Conservation (phyloP, 208 protist genomes). For the Leishmania turanica region DNA sequence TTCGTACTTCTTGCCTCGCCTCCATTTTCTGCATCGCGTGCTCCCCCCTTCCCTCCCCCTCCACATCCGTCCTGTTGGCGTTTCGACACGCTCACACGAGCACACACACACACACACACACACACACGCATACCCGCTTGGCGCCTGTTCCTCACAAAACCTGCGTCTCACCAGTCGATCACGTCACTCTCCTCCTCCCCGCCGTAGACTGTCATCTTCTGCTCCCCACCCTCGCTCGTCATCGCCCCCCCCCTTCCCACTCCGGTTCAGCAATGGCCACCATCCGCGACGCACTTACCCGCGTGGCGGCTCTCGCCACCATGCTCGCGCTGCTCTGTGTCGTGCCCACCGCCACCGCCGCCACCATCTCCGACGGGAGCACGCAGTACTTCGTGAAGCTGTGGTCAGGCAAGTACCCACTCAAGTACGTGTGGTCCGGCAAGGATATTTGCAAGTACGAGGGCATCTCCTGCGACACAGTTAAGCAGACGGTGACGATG, state of each 20-base stretch:
- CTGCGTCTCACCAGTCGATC: neutral
- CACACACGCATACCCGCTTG: neutral
- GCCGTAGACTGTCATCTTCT: neutral
- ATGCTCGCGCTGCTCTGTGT: constrained; percentile 12
- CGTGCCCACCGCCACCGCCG: neutral
- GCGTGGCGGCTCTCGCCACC: neutral
- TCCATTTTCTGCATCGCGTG: neutral
- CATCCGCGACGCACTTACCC: neutral
- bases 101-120: too few relatives aligned
- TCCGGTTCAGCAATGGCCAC: neutral
- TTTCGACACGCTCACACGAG: neutral
- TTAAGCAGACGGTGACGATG: constrained; percentile 28
- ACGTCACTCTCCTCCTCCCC: neutral
- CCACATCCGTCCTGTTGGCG: neutral
- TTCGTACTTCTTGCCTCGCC: neutral
- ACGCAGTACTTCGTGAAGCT: constrained; percentile 37
- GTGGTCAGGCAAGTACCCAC: constrained; percentile 24
- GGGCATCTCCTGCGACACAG: constrained; percentile 40
- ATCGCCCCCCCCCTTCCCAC: neutral
- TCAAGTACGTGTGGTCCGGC: constrained; percentile 40
- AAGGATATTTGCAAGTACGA: constrained; percentile 47
- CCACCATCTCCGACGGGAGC: constrained; percentile 25
- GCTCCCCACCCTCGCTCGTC: neutral
- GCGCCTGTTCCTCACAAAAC: neutral
- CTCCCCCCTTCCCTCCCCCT: neutral